These are phyloP conservation scores for Epicoccum nigrum DNA, from an alignment of 2,329 filamentous ascomycete genomes.

Conservation along the genomic window DNA sequence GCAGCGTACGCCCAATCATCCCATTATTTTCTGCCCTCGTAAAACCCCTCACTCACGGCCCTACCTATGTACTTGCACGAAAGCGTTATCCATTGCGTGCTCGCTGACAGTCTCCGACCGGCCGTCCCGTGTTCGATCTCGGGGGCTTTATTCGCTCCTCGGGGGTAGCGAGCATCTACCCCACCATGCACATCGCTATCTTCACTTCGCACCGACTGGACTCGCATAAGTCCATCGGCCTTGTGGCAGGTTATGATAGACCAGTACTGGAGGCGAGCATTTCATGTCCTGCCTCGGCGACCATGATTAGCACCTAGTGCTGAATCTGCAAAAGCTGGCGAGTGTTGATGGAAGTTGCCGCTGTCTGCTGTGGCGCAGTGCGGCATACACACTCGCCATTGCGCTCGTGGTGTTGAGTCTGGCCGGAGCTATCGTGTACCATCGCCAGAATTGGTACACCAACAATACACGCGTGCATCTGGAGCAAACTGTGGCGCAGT, in stretches of 20 bases:
- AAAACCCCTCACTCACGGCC: too few species aligned
- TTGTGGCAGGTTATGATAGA: background rate
- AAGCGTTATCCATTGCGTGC: constrained; percentile 5
- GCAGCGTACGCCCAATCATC: background rate
- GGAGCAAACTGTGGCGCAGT: constrained; percentile 18
- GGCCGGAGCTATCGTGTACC: constrained; percentile 9
- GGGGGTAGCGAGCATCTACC: constrained; percentile 12
- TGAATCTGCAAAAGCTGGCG: background rate
- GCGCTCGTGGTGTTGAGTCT: constrained; percentile 6
- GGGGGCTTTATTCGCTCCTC: constrained; percentile 9
- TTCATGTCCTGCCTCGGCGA: background rate
- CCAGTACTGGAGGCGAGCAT: background rate
- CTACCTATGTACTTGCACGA: too few species aligned
- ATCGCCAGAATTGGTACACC: constrained; percentile 3
- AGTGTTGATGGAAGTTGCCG: background rate
- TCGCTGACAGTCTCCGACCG: constrained; percentile 4
- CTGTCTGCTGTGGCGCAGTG: constrained; percentile 2
- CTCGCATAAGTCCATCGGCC: background rate
- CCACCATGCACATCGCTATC: constrained; percentile 1
- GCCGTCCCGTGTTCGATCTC: constrained; percentile 11
- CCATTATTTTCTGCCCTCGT: background rate
- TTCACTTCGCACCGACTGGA: constrained; percentile 9
- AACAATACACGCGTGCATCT: constrained; percentile 5
- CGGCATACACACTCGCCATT: constrained; percentile 2
- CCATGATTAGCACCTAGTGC: background rate